Conservation (phyloP, 345 rosid species). For the Pseudoturritis turrita region DNA sequence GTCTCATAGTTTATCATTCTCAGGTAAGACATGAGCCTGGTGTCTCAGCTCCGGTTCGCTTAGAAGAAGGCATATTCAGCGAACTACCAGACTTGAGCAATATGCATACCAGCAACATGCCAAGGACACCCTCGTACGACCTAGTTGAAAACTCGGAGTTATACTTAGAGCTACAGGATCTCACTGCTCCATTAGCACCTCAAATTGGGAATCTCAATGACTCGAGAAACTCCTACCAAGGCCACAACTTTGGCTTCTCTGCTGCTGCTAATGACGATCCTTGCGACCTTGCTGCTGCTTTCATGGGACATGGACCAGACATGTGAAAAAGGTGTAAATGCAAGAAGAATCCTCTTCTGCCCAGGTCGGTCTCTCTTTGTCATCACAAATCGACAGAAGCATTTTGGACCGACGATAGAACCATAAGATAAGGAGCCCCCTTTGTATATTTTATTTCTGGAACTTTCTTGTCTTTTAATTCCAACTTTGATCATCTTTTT, state of each 20-base stretch:
- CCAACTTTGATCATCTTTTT: background rate
- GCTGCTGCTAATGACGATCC: conserved; percentile 11
- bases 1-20: conserved; percentile 11
- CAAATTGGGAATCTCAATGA: background rate
- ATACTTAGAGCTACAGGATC: conserved; percentile 26
- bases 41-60: background rate
- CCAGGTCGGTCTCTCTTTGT: background rate
- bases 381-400: background rate
- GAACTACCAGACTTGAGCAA: conserved; percentile 15
- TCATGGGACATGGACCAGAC: conserved; percentile 8
- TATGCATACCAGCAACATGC: conserved; percentile 13
- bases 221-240: background rate
- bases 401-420: background rate
- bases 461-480: background rate
- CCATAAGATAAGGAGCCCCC: background rate
- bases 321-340: background rate
- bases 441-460: background rate
- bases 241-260: conserved; percentile 12
- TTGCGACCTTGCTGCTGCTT: background rate
- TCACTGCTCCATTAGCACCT: conserved; percentile 19
- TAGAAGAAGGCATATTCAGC: conserved; percentile 17
- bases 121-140: conserved; percentile 18
- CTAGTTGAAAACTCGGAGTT: conserved; percentile 24
- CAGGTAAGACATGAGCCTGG: conserved; percentile 9
- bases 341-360: background rate